These are phyloP conservation scores for Glebionis coronaria DNA, from an alignment of 129 eudicot genomes.

Conservation along the genomic window DNA sequence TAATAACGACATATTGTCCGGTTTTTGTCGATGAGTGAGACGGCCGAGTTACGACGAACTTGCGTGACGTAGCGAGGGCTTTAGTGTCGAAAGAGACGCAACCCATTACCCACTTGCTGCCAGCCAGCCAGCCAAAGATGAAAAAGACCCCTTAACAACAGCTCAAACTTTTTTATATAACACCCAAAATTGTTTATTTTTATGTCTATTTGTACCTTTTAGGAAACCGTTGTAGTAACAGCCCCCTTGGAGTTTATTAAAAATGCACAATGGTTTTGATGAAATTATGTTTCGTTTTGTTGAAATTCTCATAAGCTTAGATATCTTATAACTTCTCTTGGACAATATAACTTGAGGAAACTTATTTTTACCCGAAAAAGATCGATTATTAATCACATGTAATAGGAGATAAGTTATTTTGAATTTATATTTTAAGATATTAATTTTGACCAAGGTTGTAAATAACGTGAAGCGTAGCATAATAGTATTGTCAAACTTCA, in stretches of 20 bases:
- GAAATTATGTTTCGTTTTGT: background rate
- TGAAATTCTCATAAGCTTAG: too few species aligned
- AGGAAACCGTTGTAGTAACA: background rate
- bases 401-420: too few species aligned
- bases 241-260: slow-evolving; percentile 8
- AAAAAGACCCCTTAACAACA: slow-evolving; percentile 21
- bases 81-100: background rate
- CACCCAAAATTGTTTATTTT: background rate
- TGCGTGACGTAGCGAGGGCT: slow-evolving; percentile 9
- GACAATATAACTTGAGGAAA: too few species aligned
- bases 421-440: too few species aligned
- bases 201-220: background rate
- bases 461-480: too few species aligned
- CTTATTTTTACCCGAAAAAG: too few species aligned
- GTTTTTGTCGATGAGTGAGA: slow-evolving; percentile 12
- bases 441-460: too few species aligned
- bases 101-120: slow-evolving; percentile 14
- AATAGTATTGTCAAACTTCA: too few species aligned
- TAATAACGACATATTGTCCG: background rate
- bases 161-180: background rate
- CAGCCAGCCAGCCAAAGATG: slow-evolving; percentile 19
- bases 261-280: background rate
- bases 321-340: too few species aligned
- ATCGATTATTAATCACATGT: too few species aligned
- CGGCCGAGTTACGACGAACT: slow-evolving; percentile 18